phyloP scores from a whole-genome alignment of 495 filamentous ascomycete species.

The Cetradonia linearis region DNA sequence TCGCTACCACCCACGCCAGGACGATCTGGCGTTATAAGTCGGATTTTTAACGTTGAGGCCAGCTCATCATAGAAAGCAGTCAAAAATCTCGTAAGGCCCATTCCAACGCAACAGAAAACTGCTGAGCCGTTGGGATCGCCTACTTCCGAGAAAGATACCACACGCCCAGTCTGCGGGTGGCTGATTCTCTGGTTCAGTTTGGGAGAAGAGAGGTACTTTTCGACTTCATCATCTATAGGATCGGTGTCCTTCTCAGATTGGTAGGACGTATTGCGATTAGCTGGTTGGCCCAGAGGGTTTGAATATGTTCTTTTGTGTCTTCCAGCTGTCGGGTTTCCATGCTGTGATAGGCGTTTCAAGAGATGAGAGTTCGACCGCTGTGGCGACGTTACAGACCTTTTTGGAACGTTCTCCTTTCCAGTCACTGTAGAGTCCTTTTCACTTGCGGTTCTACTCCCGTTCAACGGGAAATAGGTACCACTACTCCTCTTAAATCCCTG shows the following conservation, averaged over 20 bases:
- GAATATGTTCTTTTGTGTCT: constrained; percentile 37
- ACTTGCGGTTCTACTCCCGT: constrained; percentile 33
- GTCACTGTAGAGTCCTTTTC: constrained; percentile 35
- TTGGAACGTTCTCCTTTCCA: constrained; percentile 3
- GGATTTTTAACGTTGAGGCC: constrained; percentile 74
- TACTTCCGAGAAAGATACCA: constrained; percentile 94
- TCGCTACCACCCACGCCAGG: constrained; percentile 93
- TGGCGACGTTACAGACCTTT: constrained; percentile 26
- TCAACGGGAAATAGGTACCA: constrained; percentile 28
- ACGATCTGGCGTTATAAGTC: constrained; percentile 87
- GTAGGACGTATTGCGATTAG: constrained; percentile 30
- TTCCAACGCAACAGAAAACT: constrained; percentile 93
- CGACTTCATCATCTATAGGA: constrained; percentile 74
- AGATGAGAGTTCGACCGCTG: constrained; percentile 29
- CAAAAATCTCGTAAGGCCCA: constrained; percentile 93
- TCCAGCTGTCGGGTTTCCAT: constrained; percentile 29
- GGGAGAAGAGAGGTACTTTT: constrained; percentile 72
- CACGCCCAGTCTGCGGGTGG: constrained; percentile 74
- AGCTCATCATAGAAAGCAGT: constrained; percentile 97
- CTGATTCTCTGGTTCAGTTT: constrained; percentile 77
- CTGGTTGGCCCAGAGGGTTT: constrained; percentile 19
- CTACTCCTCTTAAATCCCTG: constrained; percentile 43
- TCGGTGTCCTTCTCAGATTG: constrained; percentile 66
- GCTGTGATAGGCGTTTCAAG: constrained; percentile 33
- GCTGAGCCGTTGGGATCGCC: constrained; percentile 86